Base-by-base conservation (phyloP, 2,329 filamentous ascomycete genomes). In the Thielaviopsis cerberus region DNA sequence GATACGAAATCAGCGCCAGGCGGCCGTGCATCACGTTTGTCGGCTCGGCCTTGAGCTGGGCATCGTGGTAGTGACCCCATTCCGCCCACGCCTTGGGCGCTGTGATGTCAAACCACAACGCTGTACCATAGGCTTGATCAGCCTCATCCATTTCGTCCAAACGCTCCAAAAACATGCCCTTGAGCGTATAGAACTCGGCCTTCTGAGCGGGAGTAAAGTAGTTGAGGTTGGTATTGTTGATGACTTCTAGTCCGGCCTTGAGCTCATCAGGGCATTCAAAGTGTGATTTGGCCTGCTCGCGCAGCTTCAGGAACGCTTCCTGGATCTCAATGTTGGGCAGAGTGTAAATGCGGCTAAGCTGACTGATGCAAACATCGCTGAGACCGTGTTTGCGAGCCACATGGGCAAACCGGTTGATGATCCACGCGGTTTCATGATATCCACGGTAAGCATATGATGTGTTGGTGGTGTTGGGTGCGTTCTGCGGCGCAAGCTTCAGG, bases 281-380 rank as follows among this genome's bases (percentile, higher is more conserved):
- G 68, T 98, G 92, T 64, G 92, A 98, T 69, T 96, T 96, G 51
- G 92, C 92, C 71, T 99, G 92, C 71, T 99, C 94, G n/a, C 94
- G 79, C 56, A 99, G 73, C 73, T 99, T 99, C 62, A 99, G 73
- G 76, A 99, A 99, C 0, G 92, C 92, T 69, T 99, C 92, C 67
- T 98, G 94, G 53, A 99, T 99, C 72, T 99, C 92, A 51, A 99
- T 99, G 67, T 99, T 99, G 1, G 92, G 92, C 5, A 99, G 77
- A 0, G 92, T 98, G 69, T 99, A 99, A 67, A 99, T 99, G 62
- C 91, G 86, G 67, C 91, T 94, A 22, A 99, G 79, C 67, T 99
- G 92, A 63, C 81, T 91, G 71, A 98, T 96, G 73, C 94, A 99
- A 27, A 98, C 92, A 62, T 98, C 92, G 0, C 90, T 88, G 64